Conservation (phyloP, 306 rosid genomes). For the Aeschynomene evenia region DNA sequence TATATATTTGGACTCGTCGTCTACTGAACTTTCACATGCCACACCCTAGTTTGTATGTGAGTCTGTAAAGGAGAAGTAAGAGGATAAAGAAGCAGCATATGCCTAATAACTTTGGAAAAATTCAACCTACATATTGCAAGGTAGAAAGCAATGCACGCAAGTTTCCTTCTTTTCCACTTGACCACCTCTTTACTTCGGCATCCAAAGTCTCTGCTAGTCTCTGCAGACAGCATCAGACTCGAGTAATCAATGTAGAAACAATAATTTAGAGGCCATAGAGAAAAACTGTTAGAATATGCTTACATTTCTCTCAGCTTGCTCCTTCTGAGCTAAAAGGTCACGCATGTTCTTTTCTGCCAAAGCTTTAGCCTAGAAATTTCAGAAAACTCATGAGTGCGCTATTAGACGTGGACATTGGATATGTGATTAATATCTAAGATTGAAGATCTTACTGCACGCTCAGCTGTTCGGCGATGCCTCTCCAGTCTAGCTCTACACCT, state of each 20-base stretch:
- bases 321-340: constrained; percentile 79
- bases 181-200: constrained; percentile 97
- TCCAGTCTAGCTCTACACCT: constrained; percentile 95
- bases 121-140: constrained; percentile 84
- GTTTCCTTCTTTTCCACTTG: constrained; percentile 97
- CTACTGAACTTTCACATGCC: background rate
- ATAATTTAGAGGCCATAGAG: constrained; percentile 16
- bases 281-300: constrained; percentile 6
- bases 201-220: constrained; percentile 91
- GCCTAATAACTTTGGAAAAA: background rate
- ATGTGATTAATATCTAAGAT: constrained; percentile 13
- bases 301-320: constrained; percentile 91
- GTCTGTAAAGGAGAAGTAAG: background rate
- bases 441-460: constrained; percentile 75
- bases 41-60: background rate
- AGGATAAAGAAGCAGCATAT: constrained; percentile 5
- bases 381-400: constrained; percentile 15
- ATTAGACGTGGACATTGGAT: background rate
- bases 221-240: constrained; percentile 56
- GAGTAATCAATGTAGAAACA: constrained; percentile 23
- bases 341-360: constrained; percentile 88
- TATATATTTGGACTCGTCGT: background rate
- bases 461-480: constrained; percentile 87
- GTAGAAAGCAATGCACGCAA: constrained; percentile 97
- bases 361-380: constrained; percentile 75